Evolutionary conservation across 2,329 filamentous ascomycete species (phyloP).

Genomic region (Rutstroemia sydowiana): DNA sequence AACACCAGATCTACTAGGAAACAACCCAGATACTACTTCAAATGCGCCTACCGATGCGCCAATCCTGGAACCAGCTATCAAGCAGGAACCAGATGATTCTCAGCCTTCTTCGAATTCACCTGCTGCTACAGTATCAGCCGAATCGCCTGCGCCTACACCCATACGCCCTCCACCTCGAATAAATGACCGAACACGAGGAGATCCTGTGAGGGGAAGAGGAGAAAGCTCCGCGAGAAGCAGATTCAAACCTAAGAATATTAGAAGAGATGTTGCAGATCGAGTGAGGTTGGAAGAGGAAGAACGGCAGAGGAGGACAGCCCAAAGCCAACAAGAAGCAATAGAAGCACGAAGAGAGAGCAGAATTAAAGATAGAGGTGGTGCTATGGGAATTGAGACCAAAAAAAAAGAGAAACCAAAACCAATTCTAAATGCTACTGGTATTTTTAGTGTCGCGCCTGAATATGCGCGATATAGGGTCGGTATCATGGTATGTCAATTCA

Average conservation of each 20-base stretch:
- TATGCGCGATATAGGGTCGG: too few relatives aligned
- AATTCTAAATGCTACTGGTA: slow-evolving; percentile 19
- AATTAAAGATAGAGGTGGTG: slow-evolving; percentile 28
- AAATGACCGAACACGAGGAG: background rate
- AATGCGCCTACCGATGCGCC: background rate
- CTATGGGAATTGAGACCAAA: slow-evolving; percentile 26
- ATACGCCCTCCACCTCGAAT: slow-evolving; percentile 10
- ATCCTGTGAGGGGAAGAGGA: slow-evolving; percentile 10
- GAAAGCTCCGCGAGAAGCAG: slow-evolving; percentile 20
- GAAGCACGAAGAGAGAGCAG: slow-evolving; percentile 13
- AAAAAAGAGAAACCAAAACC: slow-evolving; percentile 10
- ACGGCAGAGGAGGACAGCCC: slow-evolving; percentile 14
- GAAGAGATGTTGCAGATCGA: slow-evolving; percentile 22
- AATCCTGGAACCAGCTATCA: slow-evolving; percentile 4
- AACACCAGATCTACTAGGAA: background rate
- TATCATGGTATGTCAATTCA: too few relatives aligned
- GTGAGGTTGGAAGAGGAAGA: slow-evolving; percentile 19
- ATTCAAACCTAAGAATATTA: slow-evolving; percentile 29
- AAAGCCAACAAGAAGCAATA: slow-evolving; percentile 14
- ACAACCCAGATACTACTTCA: background rate
- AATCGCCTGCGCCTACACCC: slow-evolving; percentile 26
- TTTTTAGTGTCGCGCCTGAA: slow-evolving; percentile 14
- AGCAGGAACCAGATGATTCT: slow-evolving; percentile 13
- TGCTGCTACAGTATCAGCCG: slow-evolving; percentile 23
- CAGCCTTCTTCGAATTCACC: slow-evolving; percentile 25